Base-by-base conservation (phyloP, 2,329 filamentous ascomycete genomes). In the Aspergillus carbonarius region DNA sequence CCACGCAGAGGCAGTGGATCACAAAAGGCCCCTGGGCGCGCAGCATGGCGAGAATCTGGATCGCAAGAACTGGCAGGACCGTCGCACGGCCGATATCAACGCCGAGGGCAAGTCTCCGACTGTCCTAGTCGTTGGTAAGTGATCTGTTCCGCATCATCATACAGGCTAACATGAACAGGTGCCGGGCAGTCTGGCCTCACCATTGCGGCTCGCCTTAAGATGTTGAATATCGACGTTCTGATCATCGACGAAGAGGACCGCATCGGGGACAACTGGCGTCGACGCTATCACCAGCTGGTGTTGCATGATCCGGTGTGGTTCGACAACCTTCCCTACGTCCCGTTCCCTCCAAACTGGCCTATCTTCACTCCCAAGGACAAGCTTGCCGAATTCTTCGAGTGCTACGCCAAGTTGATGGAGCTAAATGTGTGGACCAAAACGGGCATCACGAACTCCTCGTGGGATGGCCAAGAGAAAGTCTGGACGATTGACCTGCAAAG, bases 351-450 rank as follows among this genome's bases (percentile, higher is more conserved):
- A 0, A 81, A 81, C 54, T 91, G 88, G 88, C 88, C 88, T 3
- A 76, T 88, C 15, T 91, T 88, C 70, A 89, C 87, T 0, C 86
- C 87, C 5, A 90, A 90, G 68, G 87, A 90, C 70, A 90, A 90
- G 67, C 76, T 90, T 0, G 88, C 80, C 1, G 85, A 89, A 44
- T 91, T 85, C 74, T 86, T 90, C 60, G 87, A 89, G 63, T 76
- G 82, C 0, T 90, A 91, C 63, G 87, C 82, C 0, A 81, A 77
- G 5, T 72, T 85, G 0, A 77, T 90, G n/a, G 88, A 91, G 64
- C 79, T 91, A 40, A 88, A 90, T 60, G 81, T 89, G 25, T 90
- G 87, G 88, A 83, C 79, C 0, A 74, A 72, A 10, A 85, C 85
- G 0, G 79, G 75, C 1, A 64, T 89, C 0, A 71, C 68, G 1